These are phyloP conservation scores for Diatrype stigma DNA, from an alignment of 2,329 filamentous ascomycete genomes.

Conservation along the genomic window DNA sequence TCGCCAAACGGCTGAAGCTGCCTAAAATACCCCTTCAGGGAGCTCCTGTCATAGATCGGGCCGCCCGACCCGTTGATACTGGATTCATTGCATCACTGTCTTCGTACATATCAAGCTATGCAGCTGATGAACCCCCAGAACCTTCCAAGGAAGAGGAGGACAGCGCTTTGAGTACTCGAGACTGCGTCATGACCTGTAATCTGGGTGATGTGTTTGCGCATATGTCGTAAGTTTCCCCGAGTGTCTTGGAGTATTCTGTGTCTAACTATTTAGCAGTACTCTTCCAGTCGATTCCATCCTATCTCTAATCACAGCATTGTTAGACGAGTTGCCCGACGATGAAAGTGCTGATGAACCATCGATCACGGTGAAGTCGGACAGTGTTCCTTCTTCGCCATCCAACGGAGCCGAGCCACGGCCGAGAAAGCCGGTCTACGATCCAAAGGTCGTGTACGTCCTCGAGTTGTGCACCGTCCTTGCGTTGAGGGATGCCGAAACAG, in stretches of 20 bases:
- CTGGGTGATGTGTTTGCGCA: constrained; percentile 80
- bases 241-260: neutral
- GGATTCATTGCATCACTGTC: constrained; percentile 93
- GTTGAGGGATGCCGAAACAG: constrained; percentile 68
- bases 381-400: constrained; percentile 57
- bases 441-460: constrained; percentile 81
- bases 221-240: constrained; percentile 57
- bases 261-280: constrained; percentile 39
- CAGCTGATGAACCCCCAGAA: constrained; percentile 94
- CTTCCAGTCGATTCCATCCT: constrained; percentile 57
- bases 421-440: constrained; percentile 70
- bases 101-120: constrained; percentile 97
- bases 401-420: constrained; percentile 53
- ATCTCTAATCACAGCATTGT: constrained; percentile 65
- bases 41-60: constrained; percentile 88
- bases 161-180: constrained; percentile 88
- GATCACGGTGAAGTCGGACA: constrained; percentile 86
- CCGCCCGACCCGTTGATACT: constrained; percentile 69
- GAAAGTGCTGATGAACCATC: constrained; percentile 64
- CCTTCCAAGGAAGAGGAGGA: constrained; percentile 96
- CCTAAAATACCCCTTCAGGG: constrained; percentile 85
- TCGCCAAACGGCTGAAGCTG: constrained; percentile 62
- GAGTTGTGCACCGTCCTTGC: constrained; percentile 84
- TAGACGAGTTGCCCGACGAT: constrained; percentile 84
- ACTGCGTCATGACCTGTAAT: constrained; percentile 87